Base-by-base conservation (phyloP, 2,329 filamentous ascomycete species). In the Verticillium longisporum region DNA sequence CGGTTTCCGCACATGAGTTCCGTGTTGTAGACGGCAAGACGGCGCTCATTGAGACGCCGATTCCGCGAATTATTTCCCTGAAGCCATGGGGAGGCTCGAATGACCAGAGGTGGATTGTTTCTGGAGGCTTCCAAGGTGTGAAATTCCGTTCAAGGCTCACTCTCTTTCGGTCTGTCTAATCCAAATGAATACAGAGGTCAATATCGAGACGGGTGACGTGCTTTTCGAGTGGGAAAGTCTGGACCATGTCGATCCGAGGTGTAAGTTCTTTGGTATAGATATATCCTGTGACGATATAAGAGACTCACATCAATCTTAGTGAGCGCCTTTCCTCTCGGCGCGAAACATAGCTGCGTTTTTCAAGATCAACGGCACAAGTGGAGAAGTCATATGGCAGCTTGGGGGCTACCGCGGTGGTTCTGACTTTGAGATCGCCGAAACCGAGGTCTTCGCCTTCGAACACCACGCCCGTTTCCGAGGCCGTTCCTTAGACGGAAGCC, bases 361-460 rank as follows among this genome's bases (percentile, higher is more conserved):
- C 36, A 77, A 77, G 58, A 76, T 86, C 65, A 77, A 79, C 61
- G 73, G 74, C n/a, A 72, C 71, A 11, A 76, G 77, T 5, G 81
- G 82, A 37, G 71, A 71, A n/a, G 72, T 83, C 14, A 69, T 82
- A 21, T 86, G 83, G 83, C 77, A 77, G 54, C 71, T 86, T 4
- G 80, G 81, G 15, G 83, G 83, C 14, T 72, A 75, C 57, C 67
- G 72, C 54, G 82, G 78, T 38, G 72, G 76, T 60, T 82, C 83
- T 61, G 68, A 69, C 56, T 79, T 72, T 56, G 71, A 73, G 32
- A 64, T 72, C 0, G 73, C 69, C 0, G 65, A 72, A 4, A 73
- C 74, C 9, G 70, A 71, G 11, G 69, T 75, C 33, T 80, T 80
- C 61, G 75, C 75, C 9, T 84, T 78, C 68, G 82, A 85, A 65